These are phyloP conservation scores for Spizellomyces punctatus DNA, from an alignment of 192 early-diverging fungal genomes.

Conservation along the genomic window DNA sequence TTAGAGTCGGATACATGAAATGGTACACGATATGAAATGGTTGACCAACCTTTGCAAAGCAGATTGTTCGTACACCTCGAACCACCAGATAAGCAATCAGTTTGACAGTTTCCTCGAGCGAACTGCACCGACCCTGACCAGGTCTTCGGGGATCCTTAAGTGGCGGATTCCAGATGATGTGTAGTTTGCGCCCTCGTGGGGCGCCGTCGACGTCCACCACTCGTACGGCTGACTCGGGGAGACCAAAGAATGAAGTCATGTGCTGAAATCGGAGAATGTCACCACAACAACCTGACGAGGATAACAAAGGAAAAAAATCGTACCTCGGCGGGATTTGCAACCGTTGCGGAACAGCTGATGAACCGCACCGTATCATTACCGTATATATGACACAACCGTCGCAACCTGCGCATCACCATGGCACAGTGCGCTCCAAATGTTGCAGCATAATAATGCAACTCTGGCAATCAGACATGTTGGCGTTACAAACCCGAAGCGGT, in stretches of 20 bases:
- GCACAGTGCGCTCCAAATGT: conserved; percentile 70
- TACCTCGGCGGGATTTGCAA: conserved; percentile 57
- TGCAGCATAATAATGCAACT: conserved; percentile 72
- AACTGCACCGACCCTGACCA: conserved; percentile 24
- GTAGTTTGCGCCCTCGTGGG: conserved; percentile 43
- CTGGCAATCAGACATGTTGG: conserved; percentile 16
- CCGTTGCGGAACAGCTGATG: conserved; percentile 75
- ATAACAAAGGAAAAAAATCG: background rate
- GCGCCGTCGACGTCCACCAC: conserved; percentile 38
- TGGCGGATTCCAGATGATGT: conserved; percentile 48
- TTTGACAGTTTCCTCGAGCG: conserved; percentile 27
- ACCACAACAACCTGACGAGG: background rate
- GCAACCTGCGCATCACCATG: conserved; percentile 66
- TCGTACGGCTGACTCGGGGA: conserved; percentile 18
- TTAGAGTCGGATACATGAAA: background rate
- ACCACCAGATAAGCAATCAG: conserved; percentile 17
- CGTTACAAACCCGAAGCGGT: too few relatives aligned
- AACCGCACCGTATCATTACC: conserved; percentile 57
- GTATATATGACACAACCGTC: conserved; percentile 51
- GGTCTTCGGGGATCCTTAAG: conserved; percentile 14
- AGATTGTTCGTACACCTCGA: conserved; percentile 28
- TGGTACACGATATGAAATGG: too few relatives aligned
- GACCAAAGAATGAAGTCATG: conserved; percentile 45
- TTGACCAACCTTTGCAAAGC: conserved; percentile 41
- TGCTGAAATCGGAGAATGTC: conserved; percentile 8